Evolutionary conservation across 495 filamentous ascomycete genomes (phyloP).

Genomic region (Thozetella sp.): DNA sequence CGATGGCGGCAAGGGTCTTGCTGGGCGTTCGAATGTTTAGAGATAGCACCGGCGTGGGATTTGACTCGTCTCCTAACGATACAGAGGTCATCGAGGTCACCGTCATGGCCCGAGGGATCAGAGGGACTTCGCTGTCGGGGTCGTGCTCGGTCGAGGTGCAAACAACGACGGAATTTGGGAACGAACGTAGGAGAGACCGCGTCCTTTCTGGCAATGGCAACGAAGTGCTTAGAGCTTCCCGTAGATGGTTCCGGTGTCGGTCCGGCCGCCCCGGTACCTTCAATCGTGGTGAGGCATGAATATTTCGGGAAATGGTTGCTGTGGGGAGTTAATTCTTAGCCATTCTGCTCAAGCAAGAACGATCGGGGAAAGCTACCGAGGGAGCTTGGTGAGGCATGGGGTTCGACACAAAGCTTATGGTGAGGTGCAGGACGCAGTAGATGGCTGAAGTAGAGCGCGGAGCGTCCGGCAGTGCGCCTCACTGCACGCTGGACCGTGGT

Average conservation of each 20-base stretch:
- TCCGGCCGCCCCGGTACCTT: no score
- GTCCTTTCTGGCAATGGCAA: conserved; percentile 39
- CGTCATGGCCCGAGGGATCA: conserved; percentile 63
- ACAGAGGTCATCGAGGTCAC: conserved; percentile 85
- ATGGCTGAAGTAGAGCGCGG: no score
- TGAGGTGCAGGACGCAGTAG: no score
- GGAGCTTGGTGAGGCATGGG: no score
- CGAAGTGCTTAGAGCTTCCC: neutral
- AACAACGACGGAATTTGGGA: conserved; percentile 75
- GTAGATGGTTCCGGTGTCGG: conserved; percentile 6
- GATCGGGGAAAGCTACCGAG: no score
- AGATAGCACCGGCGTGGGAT: conserved; percentile 67
- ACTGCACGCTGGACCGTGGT: neutral
- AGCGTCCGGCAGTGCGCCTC: no score
- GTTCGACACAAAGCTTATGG: no score
- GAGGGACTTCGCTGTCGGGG: conserved; percentile 19
- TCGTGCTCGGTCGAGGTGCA: conserved; percentile 51
- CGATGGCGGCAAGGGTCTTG: conserved; percentile 67
- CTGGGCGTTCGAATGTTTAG: conserved; percentile 81
- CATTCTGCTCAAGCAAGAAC: no score
- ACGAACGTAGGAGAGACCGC: conserved; percentile 66
- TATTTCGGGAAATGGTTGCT: no score
- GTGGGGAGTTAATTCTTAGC: no score
- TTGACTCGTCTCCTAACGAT: conserved; percentile 42
- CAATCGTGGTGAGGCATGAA: no score